Conservation (phyloP, 139 green algal species). For the Zygnema cylindricum region DNA sequence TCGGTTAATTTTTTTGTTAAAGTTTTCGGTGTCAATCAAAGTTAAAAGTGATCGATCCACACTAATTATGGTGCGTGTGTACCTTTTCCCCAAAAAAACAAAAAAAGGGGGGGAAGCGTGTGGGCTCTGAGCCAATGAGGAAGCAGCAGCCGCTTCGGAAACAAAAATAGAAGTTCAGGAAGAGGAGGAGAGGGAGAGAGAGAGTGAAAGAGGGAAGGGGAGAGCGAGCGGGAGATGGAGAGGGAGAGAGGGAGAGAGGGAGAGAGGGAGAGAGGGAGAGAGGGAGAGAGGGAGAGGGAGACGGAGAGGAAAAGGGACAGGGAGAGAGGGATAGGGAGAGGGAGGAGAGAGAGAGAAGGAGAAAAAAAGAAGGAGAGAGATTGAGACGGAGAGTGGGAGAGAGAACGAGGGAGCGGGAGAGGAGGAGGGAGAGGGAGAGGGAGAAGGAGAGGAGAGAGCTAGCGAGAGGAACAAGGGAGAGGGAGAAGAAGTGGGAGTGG, state of each 20-base stretch:
- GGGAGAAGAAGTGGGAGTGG: neutral
- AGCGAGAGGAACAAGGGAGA: neutral
- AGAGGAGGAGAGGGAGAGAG: neutral
- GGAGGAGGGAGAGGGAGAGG: neutral
- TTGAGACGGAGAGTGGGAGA: neutral
- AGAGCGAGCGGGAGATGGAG: neutral
- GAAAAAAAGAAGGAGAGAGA: neutral
- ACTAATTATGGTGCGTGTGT: no score
- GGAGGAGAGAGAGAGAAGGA: neutral
- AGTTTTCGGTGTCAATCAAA: no score
- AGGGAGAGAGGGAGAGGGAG: neutral
- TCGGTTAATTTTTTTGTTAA: no score
- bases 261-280: neutral
- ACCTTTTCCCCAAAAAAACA: no score
- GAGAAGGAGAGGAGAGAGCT: neutral
- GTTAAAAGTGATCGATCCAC: no score
- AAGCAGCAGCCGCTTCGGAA: neutral
- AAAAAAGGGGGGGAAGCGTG: no score
- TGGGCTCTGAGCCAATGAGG: no score
- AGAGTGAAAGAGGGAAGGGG: neutral
- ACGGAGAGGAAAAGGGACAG: neutral
- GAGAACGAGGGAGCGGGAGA: neutral
- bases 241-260: neutral
- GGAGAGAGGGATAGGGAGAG: neutral
- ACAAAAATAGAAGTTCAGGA: no score